phyloP scores from a whole-genome alignment of 2,329 filamentous ascomycete species.

The Mycosphaerelloides madeirae region DNA sequence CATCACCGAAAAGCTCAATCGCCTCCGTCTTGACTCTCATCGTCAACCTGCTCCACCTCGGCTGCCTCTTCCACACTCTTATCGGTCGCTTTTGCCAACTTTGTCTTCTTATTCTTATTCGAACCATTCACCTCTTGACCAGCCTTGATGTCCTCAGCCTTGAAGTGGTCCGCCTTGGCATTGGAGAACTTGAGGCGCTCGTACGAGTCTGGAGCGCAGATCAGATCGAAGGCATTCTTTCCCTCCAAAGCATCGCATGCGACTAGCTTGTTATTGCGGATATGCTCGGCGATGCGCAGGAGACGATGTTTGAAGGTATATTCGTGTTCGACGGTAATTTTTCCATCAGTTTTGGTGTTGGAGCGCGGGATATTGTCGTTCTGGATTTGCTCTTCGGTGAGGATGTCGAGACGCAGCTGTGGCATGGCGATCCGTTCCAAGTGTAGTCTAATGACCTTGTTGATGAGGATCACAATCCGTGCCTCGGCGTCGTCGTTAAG shows the following conservation, averaged over 20 bases:
- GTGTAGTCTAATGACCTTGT: neutral
- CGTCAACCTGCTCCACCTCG: too few species aligned
- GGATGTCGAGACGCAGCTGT: neutral
- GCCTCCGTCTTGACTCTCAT: too few species aligned
- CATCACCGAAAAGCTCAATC: too few species aligned
- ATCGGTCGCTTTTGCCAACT: too few species aligned
- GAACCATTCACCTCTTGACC: too few species aligned
- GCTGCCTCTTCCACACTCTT: too few species aligned
- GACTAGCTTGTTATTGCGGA: neutral
- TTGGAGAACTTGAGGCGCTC: neutral
- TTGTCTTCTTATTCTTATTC: too few species aligned
- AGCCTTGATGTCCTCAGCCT: too few species aligned
- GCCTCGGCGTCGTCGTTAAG: conserved; percentile 21
- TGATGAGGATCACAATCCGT: conserved; percentile 20
- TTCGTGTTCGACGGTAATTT: neutral
- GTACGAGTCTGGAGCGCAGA: neutral
- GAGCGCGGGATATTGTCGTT: neutral
- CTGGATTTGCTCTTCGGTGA: neutral
- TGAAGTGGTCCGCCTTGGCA: too few species aligned
- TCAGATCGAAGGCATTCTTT: neutral
- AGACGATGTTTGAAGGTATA: neutral
- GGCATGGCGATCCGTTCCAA: neutral
- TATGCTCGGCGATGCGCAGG: neutral
- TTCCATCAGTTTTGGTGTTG: neutral
- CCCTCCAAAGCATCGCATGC: neutral